Conservation (phyloP, 2,329 filamentous ascomycete species). For the Penicillium freii region DNA sequence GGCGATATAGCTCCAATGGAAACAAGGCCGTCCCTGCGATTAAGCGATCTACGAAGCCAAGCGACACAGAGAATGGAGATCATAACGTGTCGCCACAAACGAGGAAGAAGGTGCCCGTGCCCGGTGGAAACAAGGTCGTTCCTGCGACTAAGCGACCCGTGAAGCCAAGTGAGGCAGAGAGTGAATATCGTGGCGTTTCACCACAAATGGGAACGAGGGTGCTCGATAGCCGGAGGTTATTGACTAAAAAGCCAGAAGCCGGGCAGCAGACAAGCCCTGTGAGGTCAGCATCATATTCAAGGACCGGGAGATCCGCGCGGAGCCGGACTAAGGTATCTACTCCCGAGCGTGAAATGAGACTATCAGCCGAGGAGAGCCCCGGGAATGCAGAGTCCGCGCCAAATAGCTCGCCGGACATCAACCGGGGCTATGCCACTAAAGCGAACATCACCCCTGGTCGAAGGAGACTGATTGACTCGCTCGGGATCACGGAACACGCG, state of each 20-base stretch:
- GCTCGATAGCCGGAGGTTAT: background rate
- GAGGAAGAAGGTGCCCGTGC: background rate
- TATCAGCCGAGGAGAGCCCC: background rate
- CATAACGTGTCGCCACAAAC: background rate
- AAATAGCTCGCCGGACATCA: background rate
- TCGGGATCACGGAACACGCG: constrained; percentile 22
- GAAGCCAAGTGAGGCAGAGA: background rate
- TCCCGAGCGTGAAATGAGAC: background rate
- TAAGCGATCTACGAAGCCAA: background rate
- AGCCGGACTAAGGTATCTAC: background rate
- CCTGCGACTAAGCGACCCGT: background rate
- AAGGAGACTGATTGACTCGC: constrained; percentile 37
- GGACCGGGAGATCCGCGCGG: background rate
- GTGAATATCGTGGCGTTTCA: background rate
- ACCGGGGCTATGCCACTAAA: background rate
- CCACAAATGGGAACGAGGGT: background rate
- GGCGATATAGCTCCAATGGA: constrained; percentile 10
- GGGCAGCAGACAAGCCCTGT: background rate
- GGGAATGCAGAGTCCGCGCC: background rate
- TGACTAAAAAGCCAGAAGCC: background rate
- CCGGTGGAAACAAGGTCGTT: background rate
- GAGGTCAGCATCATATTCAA: background rate
- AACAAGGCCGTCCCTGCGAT: background rate
- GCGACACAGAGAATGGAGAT: background rate
- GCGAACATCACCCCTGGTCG: constrained; percentile 25